Evolutionary conservation across 192 early-diverging fungal genomes (phyloP), one percentile per base, ranked within the genome.

Genomic region (Gonapodya prolifera): DNA sequence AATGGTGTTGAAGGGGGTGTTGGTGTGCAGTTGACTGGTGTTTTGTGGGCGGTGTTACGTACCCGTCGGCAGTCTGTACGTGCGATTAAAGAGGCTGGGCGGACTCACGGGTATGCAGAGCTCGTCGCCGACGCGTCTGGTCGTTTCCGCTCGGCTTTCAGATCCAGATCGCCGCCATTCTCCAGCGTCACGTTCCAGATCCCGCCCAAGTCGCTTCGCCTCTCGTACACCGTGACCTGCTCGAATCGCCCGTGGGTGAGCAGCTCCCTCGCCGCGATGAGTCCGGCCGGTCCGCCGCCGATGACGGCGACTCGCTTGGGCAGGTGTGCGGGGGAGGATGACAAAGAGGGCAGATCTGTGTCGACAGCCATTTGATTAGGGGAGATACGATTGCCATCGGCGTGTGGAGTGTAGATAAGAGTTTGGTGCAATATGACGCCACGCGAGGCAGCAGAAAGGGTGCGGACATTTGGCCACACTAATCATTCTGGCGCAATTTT

Each of bases 241-340:
- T 73, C 71, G 31, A 73, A 73, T 16, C 31, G 2, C 8, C 71
- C 71, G 28, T 30, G 28, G 71, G 2, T 8, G 16, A 18, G 71
- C 28, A 73, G 71, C 32, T 73, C 71, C 31, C 32, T 73, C 71
- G 71, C 71, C 16, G 71, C 71, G 71, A 73, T 73, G 71, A 73
- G 18, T 8, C 71, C 71, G 8, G 71, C 18, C 2, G 71, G 28
- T 30, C 71, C 71, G 8, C 18, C 71, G 71, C 71, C 71, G 71
- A 73, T 73, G 71, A 73, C 71, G 71, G 71, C 71, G 32, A 73
- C 29, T 29, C 8, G 2, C 29, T 32, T 73, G 28, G 71, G 71
- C 16, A 61, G 45, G n/a, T n/a, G n/a, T n/a, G n/a, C n/a, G n/a
- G n/a, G n/a, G n/a, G n/a, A n/a, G 23, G 8, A 16, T 16, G 45